These are phyloP conservation scores for Rhododendron ovatum DNA, from an alignment of 148 eudicot genomes.

Conservation along the genomic window DNA sequence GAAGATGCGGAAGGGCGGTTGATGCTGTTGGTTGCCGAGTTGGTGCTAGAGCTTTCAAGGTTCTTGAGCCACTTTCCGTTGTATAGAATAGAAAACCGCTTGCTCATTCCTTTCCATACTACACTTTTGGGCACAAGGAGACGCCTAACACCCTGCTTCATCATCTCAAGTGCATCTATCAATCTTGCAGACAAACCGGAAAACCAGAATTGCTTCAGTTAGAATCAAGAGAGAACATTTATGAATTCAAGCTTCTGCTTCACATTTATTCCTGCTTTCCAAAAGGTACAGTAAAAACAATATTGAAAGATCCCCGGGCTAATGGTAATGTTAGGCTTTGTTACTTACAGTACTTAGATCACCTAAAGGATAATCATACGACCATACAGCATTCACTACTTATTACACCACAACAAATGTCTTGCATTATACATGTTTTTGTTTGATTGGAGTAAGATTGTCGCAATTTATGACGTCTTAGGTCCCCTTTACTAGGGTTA, in stretches of 20 bases:
- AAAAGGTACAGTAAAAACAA: not conserved
- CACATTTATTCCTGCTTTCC: not conserved
- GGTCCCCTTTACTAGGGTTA: not conserved
- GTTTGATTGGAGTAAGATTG: not conserved
- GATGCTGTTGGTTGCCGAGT: slow-evolving; percentile 21
- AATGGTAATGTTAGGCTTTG: not conserved
- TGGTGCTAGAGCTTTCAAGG: slow-evolving; percentile 30
- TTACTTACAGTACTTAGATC: not conserved
- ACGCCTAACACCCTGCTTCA: slow-evolving; percentile 94
- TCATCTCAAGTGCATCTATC: slow-evolving; percentile 95
- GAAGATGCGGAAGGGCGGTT: slow-evolving; percentile 54
- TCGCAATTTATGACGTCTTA: not conserved
- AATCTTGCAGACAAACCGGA: slow-evolving; percentile 41
- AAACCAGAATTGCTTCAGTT: slow-evolving; percentile 7
- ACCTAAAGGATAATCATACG: not conserved
- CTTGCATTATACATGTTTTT: not conserved
- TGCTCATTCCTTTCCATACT: slow-evolving; percentile 88
- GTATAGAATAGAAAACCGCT: slow-evolving; percentile 77
- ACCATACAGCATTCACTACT: not conserved
- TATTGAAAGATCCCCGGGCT: not conserved
- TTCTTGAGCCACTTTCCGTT: slow-evolving; percentile 88
- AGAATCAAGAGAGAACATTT: not conserved
- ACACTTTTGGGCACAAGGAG: slow-evolving; percentile 77
- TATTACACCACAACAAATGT: not conserved
- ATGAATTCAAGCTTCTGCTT: not conserved